phyloP scores from a whole-genome alignment of 2,329 filamentous ascomycete species.

The Coniochaeta prunicola region DNA sequence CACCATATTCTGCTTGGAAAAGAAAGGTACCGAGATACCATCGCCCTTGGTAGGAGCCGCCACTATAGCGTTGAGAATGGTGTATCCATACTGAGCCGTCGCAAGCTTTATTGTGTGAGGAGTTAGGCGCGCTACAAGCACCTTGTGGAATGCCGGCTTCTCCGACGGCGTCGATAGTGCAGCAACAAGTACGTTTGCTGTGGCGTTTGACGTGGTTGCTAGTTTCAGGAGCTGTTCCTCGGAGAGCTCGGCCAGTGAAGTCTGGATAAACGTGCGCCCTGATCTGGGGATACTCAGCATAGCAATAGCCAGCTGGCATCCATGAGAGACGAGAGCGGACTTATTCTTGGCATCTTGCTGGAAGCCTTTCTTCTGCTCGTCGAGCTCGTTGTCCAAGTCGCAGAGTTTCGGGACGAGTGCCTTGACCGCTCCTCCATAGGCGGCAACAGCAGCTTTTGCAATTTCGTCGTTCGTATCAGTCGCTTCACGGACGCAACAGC shows the following conservation, averaged over 20 bases:
- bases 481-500: slow-evolving; percentile 62
- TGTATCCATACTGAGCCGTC: slow-evolving; percentile 42
- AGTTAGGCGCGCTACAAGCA: slow-evolving; percentile 38
- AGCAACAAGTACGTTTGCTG: slow-evolving; percentile 41
- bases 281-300: slow-evolving; percentile 69
- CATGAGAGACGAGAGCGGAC: slow-evolving; percentile 54
- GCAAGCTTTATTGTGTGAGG: slow-evolving; percentile 40
- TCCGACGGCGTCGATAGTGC: slow-evolving; percentile 40
- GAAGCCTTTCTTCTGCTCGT: slow-evolving; percentile 15
- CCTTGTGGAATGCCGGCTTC: slow-evolving; percentile 49
- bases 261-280: slow-evolving; percentile 64
- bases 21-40: slow-evolving; percentile 44
- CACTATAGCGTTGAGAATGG: slow-evolving; percentile 41
- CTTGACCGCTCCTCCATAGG: slow-evolving; percentile 39
- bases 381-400: slow-evolving; percentile 29
- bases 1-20: slow-evolving; percentile 51
- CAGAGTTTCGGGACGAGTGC: slow-evolving; percentile 43
- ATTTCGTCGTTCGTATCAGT: slow-evolving; percentile 42
- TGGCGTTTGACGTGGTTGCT: slow-evolving; percentile 46
- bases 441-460: slow-evolving; percentile 38
- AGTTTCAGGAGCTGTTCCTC: slow-evolving; percentile 53
- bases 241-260: slow-evolving; percentile 56
- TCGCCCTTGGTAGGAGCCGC: slow-evolving; percentile 41
- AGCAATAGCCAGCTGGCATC: slow-evolving; percentile 71
- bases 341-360: slow-evolving; percentile 47